phyloP scores from a whole-genome alignment of 2,329 filamentous ascomycete genomes.

The Calonectria montana region DNA sequence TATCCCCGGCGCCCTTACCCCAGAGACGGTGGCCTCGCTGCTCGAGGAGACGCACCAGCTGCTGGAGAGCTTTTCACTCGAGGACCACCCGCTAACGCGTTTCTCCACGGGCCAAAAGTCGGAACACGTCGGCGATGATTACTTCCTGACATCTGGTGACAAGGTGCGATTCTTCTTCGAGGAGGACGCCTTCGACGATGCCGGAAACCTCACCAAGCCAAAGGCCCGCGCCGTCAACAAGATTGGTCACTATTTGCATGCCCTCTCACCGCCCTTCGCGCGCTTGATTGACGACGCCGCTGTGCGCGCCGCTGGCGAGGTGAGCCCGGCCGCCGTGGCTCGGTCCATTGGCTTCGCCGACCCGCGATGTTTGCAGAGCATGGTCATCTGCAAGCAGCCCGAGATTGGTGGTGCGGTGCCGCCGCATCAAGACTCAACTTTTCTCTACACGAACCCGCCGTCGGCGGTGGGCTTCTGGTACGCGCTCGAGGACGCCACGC shows the following conservation, averaged over 20 bases:
- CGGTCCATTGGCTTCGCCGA: conserved; percentile 78
- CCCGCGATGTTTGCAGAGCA: conserved; percentile 86
- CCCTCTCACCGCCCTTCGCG: conserved; percentile 74
- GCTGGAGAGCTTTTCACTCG: conserved; percentile 80
- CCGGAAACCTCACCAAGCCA: conserved; percentile 77
- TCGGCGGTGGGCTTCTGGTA: conserved; percentile 97
- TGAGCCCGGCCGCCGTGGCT: conserved; percentile 72
- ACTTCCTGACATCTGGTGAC: conserved; percentile 91
- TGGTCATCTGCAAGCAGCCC: conserved; percentile 99
- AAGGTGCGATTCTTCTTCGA: conserved; percentile 98
- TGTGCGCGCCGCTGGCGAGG: conserved; percentile 42
- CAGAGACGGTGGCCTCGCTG: conserved; percentile 73
- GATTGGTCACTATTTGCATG: conserved; percentile 83
- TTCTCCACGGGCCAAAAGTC: conserved; percentile 85
- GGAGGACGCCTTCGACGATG: conserved; percentile 83
- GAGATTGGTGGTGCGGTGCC: conserved; percentile 94
- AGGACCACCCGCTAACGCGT: conserved; percentile 89
- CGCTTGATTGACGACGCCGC: conserved; percentile 63
- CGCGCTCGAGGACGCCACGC: conserved; percentile 90
- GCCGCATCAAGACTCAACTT: conserved; percentile 92
- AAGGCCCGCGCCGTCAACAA: conserved; percentile 91
- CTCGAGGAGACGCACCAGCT: conserved; percentile 80
- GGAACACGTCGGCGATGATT: conserved; percentile 90
- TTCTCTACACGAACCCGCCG: conserved; percentile 89
- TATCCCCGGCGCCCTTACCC: conserved; percentile 79